Conservation (phyloP, 768 basidiomycete species). For the Peribolospora kevripleyi region DNA sequence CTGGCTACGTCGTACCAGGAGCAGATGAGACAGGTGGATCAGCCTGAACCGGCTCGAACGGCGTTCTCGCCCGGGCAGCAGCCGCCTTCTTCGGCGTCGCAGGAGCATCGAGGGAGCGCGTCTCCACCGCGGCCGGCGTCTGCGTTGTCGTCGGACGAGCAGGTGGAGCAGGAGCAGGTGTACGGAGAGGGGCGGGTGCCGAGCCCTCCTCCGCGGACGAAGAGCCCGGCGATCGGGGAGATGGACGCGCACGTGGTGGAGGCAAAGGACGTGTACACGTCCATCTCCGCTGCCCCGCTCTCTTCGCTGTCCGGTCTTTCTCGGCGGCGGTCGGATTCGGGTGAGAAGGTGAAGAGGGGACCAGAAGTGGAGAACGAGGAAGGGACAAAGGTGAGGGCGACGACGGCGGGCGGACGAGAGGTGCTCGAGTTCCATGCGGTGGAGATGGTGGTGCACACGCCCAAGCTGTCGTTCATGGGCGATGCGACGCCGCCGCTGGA, state of each 20-base stretch:
- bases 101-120: constrained; percentile 65
- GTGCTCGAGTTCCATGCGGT: constrained; percentile 6
- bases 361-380: constrained; percentile 73
- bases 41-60: constrained; percentile 40
- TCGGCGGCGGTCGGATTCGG: too few species aligned
- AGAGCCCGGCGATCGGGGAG: too few species aligned
- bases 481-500: constrained; percentile 8
- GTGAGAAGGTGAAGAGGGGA: constrained; percentile 37
- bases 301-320: too few species aligned
- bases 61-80: constrained; percentile 66
- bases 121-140: constrained; percentile 16
- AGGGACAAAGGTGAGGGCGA: constrained; percentile 26
- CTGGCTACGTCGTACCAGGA: constrained; percentile 2
- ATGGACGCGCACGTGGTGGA: too few species aligned
- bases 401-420: neutral
- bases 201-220: too few species aligned
- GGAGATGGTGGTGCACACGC: constrained; percentile 5
- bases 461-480: constrained; percentile 6
- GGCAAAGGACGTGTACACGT: too few species aligned
- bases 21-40: constrained; percentile 3
- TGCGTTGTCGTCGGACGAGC: too few species aligned
- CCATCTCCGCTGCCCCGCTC: too few species aligned
- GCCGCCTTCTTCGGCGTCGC: constrained; percentile 56
- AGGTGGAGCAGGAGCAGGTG: too few species aligned
- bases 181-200: too few species aligned